A percentile compares a stretch with the other conserved stretches of the same genome.
phyloP scores from a whole-genome alignment of 2,329 filamentous ascomycete species.

The Fusarium neocosmosporiellum region DNA sequence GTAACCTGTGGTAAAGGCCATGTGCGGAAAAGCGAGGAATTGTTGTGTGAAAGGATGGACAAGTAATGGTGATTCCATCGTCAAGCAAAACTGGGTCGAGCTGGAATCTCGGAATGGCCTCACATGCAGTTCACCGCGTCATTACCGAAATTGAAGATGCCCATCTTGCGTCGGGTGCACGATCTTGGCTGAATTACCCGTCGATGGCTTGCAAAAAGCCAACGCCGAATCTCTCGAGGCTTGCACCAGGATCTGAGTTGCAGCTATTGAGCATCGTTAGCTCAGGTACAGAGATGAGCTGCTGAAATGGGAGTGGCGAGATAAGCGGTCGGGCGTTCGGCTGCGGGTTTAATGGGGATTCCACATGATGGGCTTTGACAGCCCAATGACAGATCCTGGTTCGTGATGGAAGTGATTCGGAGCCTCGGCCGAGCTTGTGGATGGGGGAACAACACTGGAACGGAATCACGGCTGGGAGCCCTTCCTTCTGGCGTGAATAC shows the following conservation, averaged over 20 bases:
- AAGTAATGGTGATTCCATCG: background rate
- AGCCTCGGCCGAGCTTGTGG: background rate
- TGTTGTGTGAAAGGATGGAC: background rate
- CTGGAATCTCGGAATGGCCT: background rate
- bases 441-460: background rate
- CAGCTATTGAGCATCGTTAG: background rate
- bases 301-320: background rate
- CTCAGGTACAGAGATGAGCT: background rate
- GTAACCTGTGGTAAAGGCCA: background rate
- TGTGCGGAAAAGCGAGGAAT: background rate
- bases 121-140: background rate
- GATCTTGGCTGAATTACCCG: background rate
- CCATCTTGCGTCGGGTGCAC: background rate
- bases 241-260: background rate
- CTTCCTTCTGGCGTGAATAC: background rate
- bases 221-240: background rate
- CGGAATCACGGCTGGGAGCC: background rate
- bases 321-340: background rate
- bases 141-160: background rate
- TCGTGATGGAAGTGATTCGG: background rate
- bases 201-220: background rate
- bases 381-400: background rate
- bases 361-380: background rate
- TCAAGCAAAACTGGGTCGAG: background rate
- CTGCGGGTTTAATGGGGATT: background rate